phyloP scores from a whole-genome alignment of 2,329 filamentous ascomycete genomes.

The Paecilomyces sp. region DNA sequence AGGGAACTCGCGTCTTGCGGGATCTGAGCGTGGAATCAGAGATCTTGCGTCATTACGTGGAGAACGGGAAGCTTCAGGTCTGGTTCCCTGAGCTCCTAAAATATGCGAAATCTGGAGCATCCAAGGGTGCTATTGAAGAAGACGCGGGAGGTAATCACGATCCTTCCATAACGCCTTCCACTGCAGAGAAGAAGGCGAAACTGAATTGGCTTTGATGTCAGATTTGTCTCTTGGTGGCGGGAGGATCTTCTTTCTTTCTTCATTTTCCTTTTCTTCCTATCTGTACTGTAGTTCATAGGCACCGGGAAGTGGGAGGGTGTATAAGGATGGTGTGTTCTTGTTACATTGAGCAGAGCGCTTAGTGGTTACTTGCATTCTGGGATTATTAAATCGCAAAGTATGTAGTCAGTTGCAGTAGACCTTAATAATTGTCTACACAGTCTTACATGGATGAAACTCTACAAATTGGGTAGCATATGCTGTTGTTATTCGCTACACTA shows the following conservation, averaged over 20 bases:
- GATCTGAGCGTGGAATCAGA: slow-evolving; percentile 69
- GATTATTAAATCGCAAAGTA: no score
- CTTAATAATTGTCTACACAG: no score
- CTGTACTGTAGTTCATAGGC: no score
- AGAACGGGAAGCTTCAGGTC: slow-evolving; percentile 60
- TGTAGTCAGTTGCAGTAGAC: no score
- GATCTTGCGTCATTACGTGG: slow-evolving; percentile 56
- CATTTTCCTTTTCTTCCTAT: background rate
- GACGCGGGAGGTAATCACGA: background rate
- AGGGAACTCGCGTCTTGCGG: slow-evolving; percentile 59
- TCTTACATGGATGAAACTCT: no score
- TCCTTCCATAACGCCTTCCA: background rate
- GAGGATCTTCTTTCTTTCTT: background rate
- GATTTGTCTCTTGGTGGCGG: background rate
- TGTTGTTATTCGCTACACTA: no score
- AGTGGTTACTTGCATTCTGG: no score
- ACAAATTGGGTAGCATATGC: no score
- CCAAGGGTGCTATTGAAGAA: slow-evolving; percentile 2
- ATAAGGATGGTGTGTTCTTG: no score
- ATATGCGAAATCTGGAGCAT: slow-evolving; percentile 10
- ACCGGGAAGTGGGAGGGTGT: no score
- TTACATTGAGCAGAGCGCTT: no score
- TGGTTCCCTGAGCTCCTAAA: slow-evolving; percentile 49
- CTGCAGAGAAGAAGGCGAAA: background rate
- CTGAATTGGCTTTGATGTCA: slow-evolving; percentile 1